Evolutionary conservation across 1,139 yeast genomes (phyloP).

Genomic region (Diutina sp.): DNA sequence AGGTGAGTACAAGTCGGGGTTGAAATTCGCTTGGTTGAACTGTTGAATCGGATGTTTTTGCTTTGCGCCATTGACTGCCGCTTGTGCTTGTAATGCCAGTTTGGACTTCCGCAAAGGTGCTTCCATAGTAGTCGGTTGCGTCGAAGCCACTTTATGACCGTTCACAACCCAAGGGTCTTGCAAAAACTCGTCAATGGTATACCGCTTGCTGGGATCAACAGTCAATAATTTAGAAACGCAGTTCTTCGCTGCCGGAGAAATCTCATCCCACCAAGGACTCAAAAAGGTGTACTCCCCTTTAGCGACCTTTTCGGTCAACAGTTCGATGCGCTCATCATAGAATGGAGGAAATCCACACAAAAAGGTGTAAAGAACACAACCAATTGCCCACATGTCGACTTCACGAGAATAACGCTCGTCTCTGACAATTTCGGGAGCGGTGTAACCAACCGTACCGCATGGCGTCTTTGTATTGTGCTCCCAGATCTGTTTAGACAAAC

Average conservation of each 20-base stretch:
- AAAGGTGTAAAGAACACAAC: constrained; percentile 47
- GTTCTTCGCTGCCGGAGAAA: constrained; percentile 38
- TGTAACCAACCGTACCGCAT: constrained; percentile 36
- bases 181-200: constrained; percentile 66
- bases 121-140: neutral
- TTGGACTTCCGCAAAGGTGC: neutral
- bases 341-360: constrained; percentile 55
- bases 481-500: constrained; percentile 46
- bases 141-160: constrained; percentile 5
- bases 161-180: constrained; percentile 71
- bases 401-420: constrained; percentile 47
- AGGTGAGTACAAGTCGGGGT: constrained; percentile 46
- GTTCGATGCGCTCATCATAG: constrained; percentile 43
- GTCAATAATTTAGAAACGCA: constrained; percentile 69
- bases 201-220: constrained; percentile 70
- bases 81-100: neutral
- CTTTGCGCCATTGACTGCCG: neutral
- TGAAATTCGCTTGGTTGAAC: constrained; percentile 3
- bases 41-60: neutral
- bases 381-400: constrained; percentile 55
- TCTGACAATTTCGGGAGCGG: constrained; percentile 49
- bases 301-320: constrained; percentile 46
- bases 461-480: constrained; percentile 49
- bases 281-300: constrained; percentile 44
- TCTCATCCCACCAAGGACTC: constrained; percentile 57